Percentiles rank a stretch among this genome's conserved stretches.
Conservation (phyloP, 2,329 filamentous ascomycete genomes). For the Fusarium palustre region DNA sequence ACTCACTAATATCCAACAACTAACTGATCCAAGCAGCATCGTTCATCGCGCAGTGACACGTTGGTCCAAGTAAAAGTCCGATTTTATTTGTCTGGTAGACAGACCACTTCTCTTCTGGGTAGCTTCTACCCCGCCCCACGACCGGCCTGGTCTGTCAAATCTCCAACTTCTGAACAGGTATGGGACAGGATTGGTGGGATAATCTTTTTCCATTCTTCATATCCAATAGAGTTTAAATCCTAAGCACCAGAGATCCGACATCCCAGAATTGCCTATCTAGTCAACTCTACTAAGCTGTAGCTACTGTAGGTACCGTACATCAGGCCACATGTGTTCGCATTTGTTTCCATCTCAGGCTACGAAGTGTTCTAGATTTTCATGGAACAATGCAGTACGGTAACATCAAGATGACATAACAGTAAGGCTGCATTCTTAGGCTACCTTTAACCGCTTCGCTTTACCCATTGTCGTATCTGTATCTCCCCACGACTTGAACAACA, state of each 20-base stretch:
- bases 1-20: background rate
- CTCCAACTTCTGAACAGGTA: constrained; percentile 18
- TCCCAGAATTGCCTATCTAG: constrained; percentile 7
- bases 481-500: background rate
- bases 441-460: background rate
- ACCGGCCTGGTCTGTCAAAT: constrained; percentile 7
- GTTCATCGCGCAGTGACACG: background rate
- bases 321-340: constrained; percentile 24
- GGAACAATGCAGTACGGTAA: background rate
- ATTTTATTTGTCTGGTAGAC: background rate
- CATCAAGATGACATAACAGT: background rate
- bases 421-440: background rate
- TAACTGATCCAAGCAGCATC: background rate
- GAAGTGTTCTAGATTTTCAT: constrained; percentile 41
- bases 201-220: constrained; percentile 5
- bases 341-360: constrained; percentile 53
- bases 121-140: constrained; percentile 23
- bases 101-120: background rate
- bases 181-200: constrained; percentile 1
- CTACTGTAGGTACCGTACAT: constrained; percentile 6
- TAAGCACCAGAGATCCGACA: background rate
- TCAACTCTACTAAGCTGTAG: too few species aligned
- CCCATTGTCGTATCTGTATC: background rate
- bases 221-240: constrained; percentile 15
- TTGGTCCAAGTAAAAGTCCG: background rate